phyloP scores from a whole-genome alignment of 176 grass and related monocot species.

The Musa schizocarpa region DNA sequence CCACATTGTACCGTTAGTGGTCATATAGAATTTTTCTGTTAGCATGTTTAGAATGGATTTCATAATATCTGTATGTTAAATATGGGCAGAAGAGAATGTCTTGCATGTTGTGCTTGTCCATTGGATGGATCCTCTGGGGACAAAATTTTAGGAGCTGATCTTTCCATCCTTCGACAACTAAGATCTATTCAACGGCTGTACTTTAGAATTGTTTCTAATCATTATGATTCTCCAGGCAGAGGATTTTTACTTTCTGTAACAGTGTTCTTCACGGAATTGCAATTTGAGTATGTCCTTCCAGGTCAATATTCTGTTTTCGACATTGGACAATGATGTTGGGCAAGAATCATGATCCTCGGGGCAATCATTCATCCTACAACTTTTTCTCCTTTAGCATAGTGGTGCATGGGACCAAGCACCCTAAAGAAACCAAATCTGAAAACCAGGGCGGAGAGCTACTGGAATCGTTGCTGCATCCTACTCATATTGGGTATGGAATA shows the following conservation, averaged over 20 bases:
- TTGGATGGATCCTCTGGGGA: not conserved
- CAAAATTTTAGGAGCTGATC: not conserved
- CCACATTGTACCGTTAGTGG: not conserved
- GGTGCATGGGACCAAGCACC: slow-evolving; percentile 7
- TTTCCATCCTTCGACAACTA: not conserved
- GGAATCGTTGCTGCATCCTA: slow-evolving; percentile 1
- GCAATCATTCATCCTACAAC: slow-evolving; percentile 8
- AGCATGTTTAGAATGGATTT: not conserved
- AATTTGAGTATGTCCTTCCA: not conserved
- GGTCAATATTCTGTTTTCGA: slow-evolving; percentile 7
- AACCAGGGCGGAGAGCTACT: not conserved
- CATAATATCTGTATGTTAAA: not conserved
- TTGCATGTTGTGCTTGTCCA: not conserved
- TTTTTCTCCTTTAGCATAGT: slow-evolving; percentile 17
- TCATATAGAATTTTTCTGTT: not conserved
- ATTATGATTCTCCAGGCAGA: not conserved
- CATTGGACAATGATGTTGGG: slow-evolving; percentile 10
- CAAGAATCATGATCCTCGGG: slow-evolving; percentile 2
- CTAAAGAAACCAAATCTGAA: slow-evolving; percentile 7
- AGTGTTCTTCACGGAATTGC: not conserved
- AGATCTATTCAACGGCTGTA: not conserved
- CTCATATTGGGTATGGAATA: slow-evolving; percentile 4
- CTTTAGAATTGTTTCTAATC: slow-evolving; percentile 2
- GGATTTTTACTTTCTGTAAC: slow-evolving; percentile 3
- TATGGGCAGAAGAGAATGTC: not conserved